Base-by-base conservation (phyloP, 495 filamentous ascomycete genomes). In the Penicillium taxi region DNA sequence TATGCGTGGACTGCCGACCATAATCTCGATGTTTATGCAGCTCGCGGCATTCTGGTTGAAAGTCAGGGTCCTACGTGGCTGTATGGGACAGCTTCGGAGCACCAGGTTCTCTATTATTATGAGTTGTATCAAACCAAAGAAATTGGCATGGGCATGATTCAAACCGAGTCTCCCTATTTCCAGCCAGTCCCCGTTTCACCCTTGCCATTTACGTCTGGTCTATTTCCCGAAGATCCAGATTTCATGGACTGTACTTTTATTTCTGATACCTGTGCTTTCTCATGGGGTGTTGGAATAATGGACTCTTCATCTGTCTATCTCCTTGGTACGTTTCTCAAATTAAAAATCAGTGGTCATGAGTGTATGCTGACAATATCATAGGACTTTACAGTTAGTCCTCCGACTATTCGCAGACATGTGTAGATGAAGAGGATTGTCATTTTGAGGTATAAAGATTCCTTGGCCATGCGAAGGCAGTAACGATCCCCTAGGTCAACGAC, bases 81-180 rank as follows among this genome's bases (percentile, higher is more conserved):
- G 9, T 74, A 75, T 24, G 85, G 81, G 14, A 85, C 83, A 0
- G 65, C 77, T 0, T 73, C 73, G 2, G 85, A 91, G 59, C 85
- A 91, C 56, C 66, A 70, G 46, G 57, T 70, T 2, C 64, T 89
- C 0, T 86, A 85, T 53, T 83, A 90, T 54, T 90, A 88, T 64
- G 81, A 88, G 42, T 51, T 88, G 31, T 62, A 64, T 39, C 68
- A 67, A 27, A 82, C 82, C 1, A 61, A 72, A 47, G 74, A 86
- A 52, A 61, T 87, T 42, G 78, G 70, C 49, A 74, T 78, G 60
- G 76, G 77, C 11, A 70, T 80, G 59, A 82, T 88, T 53, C 85
- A 91, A 50, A 86, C 85, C 2, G 85, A 89, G 56, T 83, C 84
- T 0, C 82, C 78, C 3, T 52, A 70, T 64, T 84, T 72, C 52